Percentiles rank a stretch among this genome's conserved stretches.
phyloP scores from a whole-genome alignment of 2,329 filamentous ascomycete genomes.

The Fusarium sp. region DNA sequence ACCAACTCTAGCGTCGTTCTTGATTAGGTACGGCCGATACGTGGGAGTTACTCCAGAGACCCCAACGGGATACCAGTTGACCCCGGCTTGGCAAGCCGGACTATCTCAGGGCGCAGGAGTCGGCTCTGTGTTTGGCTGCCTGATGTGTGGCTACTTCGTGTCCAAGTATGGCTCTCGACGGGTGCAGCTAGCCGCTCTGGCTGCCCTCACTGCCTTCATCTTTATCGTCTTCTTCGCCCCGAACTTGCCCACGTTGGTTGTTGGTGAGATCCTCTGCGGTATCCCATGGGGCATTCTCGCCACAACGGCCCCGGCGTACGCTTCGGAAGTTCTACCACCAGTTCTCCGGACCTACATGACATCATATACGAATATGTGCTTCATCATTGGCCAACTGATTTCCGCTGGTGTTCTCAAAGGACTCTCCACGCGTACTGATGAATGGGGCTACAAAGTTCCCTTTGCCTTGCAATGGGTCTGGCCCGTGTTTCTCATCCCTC shows the following conservation, averaged over 20 bases:
- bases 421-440: conserved; percentile 42
- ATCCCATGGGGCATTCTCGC: conserved; percentile 59
- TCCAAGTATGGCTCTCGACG: conserved; percentile 56
- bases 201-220: conserved; percentile 55
- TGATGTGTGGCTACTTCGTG: conserved; percentile 59
- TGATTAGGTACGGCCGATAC: conserved; percentile 43
- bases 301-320: conserved; percentile 59
- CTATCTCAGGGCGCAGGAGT: conserved; percentile 57
- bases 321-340: conserved; percentile 55
- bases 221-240: conserved; percentile 60
- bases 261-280: conserved; percentile 59
- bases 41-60: conserved; percentile 23
- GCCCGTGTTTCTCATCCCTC: conserved; percentile 55
- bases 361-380: conserved; percentile 59
- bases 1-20: conserved; percentile 25
- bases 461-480: conserved; percentile 63
- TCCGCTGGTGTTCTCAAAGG: conserved; percentile 47
- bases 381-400: conserved; percentile 59
- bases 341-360: conserved; percentile 57
- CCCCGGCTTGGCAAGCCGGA: conserved; percentile 62
- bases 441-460: conserved; percentile 60
- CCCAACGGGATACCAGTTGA: conserved; percentile 52
- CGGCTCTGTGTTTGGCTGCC: conserved; percentile 61
- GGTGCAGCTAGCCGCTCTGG: conserved; percentile 57
- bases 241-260: conserved; percentile 52